Conservation (phyloP, 164 flowering plant genomes). For the Tinospora cordifolia region DNA sequence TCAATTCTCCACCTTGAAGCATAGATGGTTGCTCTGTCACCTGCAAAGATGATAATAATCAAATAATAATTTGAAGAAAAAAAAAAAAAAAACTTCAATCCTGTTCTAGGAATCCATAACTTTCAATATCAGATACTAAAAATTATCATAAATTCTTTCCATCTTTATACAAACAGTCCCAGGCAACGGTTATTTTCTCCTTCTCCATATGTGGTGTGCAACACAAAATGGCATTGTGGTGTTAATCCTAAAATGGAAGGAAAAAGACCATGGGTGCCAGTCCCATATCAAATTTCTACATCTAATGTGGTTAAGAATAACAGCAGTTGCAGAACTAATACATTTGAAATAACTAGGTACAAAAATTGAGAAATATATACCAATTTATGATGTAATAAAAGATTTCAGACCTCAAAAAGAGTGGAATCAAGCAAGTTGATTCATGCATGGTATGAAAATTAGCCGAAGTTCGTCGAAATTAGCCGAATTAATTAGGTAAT, state of each 20-base stretch:
- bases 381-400: too few species aligned
- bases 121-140: slow-evolving; percentile 1
- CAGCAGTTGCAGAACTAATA: too few species aligned
- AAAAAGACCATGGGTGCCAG: not conserved
- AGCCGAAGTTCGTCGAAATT: too few species aligned
- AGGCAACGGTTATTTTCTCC: not conserved
- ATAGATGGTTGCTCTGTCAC: slow-evolving; percentile 90
- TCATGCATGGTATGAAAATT: too few species aligned
- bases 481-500: too few species aligned
- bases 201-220: not conserved
- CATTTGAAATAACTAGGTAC: not conserved
- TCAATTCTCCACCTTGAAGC: slow-evolving; percentile 95
- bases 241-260: not conserved
- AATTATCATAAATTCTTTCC: not conserved
- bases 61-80: too few species aligned
- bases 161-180: not conserved
- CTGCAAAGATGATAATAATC: slow-evolving; percentile 27
- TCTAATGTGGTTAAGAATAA: not conserved
- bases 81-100: slow-evolving; percentile 6
- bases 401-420: too few species aligned
- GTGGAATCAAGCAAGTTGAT: too few species aligned
- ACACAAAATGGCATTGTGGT: not conserved
- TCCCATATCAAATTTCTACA: not conserved
- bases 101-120: not conserved
- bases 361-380: not conserved